Conservation (phyloP, 208 protist species). For the Acanthamoeba culbertsoni region DNA sequence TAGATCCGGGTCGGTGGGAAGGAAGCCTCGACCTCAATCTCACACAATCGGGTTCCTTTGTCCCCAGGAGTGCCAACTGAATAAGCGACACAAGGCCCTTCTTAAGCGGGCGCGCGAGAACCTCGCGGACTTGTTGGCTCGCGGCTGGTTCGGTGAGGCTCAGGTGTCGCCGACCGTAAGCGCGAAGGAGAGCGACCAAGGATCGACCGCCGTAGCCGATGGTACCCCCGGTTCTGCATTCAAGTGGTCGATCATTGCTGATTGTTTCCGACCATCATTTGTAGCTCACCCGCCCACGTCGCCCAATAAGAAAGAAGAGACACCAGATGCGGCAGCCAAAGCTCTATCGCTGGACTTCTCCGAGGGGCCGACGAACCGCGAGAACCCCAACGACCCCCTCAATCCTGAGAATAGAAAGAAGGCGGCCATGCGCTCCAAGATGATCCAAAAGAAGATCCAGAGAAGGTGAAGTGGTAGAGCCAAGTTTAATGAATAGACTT, state of each 20-base stretch:
- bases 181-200: no score
- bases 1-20: background rate
- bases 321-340: background rate
- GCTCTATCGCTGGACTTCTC: background rate
- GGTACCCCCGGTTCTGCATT: no score
- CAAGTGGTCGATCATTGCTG: no score
- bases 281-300: no score
- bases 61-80: background rate
- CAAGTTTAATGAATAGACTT: no score
- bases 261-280: no score
- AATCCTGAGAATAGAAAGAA: conserved; percentile 21
- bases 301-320: background rate
- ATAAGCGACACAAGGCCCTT: background rate
- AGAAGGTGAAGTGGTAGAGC: no score
- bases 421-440: conserved; percentile 15
- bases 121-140: background rate
- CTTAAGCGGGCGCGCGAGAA: background rate
- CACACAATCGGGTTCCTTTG: background rate
- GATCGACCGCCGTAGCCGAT: no score
- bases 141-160: background rate
- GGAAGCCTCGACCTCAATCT: background rate
- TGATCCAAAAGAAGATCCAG: conserved; percentile 14
- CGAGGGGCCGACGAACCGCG: background rate
- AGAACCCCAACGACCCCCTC: conserved; percentile 43
- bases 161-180: no score